Base-by-base conservation (phyloP, 352 stramenopile species). In the Blastocystis sp. region DNA sequence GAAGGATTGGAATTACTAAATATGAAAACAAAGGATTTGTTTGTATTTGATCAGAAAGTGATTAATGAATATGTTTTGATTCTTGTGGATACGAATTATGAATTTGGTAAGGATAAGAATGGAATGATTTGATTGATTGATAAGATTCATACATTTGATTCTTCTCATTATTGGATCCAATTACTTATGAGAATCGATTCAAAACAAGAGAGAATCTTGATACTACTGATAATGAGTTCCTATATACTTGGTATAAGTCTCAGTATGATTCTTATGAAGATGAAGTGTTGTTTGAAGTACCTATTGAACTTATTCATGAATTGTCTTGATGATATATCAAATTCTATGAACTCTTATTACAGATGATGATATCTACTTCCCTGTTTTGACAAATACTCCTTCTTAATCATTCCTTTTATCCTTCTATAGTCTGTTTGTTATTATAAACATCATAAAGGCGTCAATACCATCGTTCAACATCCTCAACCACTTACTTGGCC, bases 141-240 rank as follows among this genome's bases (percentile, higher is more conserved):
- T 88, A 96, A 99, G 91, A 96, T 99, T 77, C 95, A 98, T 89
- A 99, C 96, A 27, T 96, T 96, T 32, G 96, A 99, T 91, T 98
- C 95, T 83, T 98, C 94, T 67, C 93, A 95, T 24, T 92, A 92
- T 86, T 96, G 93, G 93, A 90, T 96, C 37, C 91, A 92, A 63
- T 88, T 35, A 90, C 88, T 14, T 92, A 92, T 65, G 89, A 90
- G 54, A 88, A 52, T 2, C 78, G 89, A 52, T 67, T 92, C 88
- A 93, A 88, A n/a, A n/a, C n/a, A n/a, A n/a, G n/a, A n/a, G n/a
- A n/a, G n/a, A n/a, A n/a, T n/a, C n/a, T n/a, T n/a, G 9, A n/a
- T n/a, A n/a, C n/a, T n/a, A n/a, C n/a, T n/a, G n/a, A 99, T 91
- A 99, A 99, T 92, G 96, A 99, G 91, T 99, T 99, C 88, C 89